Evolutionary conservation across 371 early-diverging fungal genomes (phyloP).

Genomic region (Zopfochytrium polystomum): DNA sequence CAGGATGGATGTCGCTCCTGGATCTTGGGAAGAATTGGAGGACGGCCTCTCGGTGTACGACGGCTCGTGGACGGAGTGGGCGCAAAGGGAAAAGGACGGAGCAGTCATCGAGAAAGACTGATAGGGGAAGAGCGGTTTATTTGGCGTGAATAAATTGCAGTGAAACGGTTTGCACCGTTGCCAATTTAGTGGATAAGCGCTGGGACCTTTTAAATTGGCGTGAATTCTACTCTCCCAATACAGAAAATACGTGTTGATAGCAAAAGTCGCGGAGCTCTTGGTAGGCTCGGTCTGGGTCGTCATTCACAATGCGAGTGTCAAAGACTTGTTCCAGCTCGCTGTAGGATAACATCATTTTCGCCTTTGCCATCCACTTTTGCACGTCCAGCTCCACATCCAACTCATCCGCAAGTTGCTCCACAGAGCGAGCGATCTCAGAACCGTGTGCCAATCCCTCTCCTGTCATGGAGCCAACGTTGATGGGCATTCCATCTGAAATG

Average conservation of each 20-base stretch:
- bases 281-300: constrained; percentile 46
- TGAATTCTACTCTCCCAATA: no score
- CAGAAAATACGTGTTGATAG: constrained; percentile 24
- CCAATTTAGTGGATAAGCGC: no score
- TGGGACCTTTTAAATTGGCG: no score
- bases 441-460: constrained; percentile 6
- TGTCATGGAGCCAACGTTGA: constrained; percentile 3
- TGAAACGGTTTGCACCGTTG: no score
- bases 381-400: constrained; percentile 16
- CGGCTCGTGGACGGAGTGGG: constrained; percentile 50
- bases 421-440: background rate
- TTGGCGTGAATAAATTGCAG: no score
- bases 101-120: constrained; percentile 24
- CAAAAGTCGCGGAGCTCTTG: constrained; percentile 39
- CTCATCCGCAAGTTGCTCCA: background rate
- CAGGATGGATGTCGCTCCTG: constrained; percentile 8
- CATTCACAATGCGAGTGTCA: constrained; percentile 48
- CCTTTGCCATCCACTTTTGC: constrained; percentile 42
- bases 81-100: constrained; percentile 18
- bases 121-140: no score
- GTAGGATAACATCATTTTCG: constrained; percentile 13
- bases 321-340: constrained; percentile 34
- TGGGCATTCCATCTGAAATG: background rate
- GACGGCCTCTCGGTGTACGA: constrained; percentile 37
- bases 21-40: constrained; percentile 23